Conservation (phyloP, 2,329 filamentous ascomycete genomes). For the Fusarium pseudocircinatum region DNA sequence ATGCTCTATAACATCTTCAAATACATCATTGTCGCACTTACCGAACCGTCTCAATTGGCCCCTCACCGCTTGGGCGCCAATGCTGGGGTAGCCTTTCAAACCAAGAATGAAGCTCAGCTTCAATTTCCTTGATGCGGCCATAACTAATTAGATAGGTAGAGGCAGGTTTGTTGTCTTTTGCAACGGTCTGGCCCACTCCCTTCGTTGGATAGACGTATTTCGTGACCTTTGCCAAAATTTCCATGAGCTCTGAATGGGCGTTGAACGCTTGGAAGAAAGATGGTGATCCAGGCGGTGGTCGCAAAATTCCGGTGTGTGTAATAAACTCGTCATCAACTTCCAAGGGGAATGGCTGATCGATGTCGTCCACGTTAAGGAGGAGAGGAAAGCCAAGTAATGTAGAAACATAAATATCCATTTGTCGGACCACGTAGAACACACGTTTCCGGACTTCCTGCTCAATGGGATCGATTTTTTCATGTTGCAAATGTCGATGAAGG, state of each 20-base stretch:
- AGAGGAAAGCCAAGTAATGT: conserved; percentile 74
- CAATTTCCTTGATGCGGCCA: conserved; percentile 70
- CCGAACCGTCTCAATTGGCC: conserved; percentile 78
- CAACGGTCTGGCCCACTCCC: conserved; percentile 58
- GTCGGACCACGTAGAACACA: conserved; percentile 74
- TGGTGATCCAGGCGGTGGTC: conserved; percentile 63
- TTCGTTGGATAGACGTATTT: conserved; percentile 74
- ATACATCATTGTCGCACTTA: conserved; percentile 53
- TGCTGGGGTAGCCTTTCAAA: conserved; percentile 74
- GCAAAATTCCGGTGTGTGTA: conserved; percentile 64
- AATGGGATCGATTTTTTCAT: conserved; percentile 69
- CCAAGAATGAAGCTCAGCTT: conserved; percentile 71
- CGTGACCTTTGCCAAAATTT: conserved; percentile 71
- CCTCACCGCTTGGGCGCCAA: conserved; percentile 82
- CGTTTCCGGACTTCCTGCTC: conserved; percentile 71
- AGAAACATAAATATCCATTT: conserved; percentile 77
- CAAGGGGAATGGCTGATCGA: conserved; percentile 72
- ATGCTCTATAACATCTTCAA: not conserved
- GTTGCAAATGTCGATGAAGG: conserved; percentile 76
- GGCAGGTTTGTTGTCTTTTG: conserved; percentile 54
- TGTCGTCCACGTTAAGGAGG: conserved; percentile 70
- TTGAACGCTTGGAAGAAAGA: conserved; percentile 73
- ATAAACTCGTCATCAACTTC: conserved; percentile 76
- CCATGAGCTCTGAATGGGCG: conserved; percentile 71
- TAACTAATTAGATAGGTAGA: conserved; percentile 71